Base-by-base conservation (phyloP, 83 land plant genomes). In the Isoetes engelmannii region DNA sequence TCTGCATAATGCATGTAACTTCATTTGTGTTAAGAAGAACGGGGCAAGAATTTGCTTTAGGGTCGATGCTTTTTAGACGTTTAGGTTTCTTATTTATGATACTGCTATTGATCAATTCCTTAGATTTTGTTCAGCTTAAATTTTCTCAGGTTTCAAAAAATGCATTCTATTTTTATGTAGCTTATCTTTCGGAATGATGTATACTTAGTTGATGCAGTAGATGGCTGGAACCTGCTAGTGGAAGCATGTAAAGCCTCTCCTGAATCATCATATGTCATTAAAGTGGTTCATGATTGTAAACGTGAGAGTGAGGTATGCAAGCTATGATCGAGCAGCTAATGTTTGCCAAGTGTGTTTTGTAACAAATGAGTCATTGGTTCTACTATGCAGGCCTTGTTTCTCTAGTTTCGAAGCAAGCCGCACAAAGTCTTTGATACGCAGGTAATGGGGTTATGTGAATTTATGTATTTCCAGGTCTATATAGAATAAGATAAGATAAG, bases 281-380 rank as follows among this genome's bases (percentile, higher is more conserved):
- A 89, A 82, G 89, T 92, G 69, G 83, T 90, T 81, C 97, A 92
- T 72, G 94, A 92, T 67, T 92, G 94, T 81, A 92, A 89, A 77
- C 86, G 90, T 46, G 97, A 92, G 74, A 89, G 91, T 74, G 97
- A 89, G 93, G 97, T 88, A 60, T 45, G 6, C 37, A 28, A 50
- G 63, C 55, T 15, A 12, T 51, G 13, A 12, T 51, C 3, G 3
- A 12, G 55, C 55, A 12, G 15, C 15, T 15, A 12, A 15, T 12
- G 1, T 12, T 51, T 12, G 15, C 3, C 13, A 51, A 12, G 55
- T 58, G 15, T 3, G 41, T 4, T 0, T n/a, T 58, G 1, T 7
- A 1, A n/a, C 15, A 58, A 19, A 28, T 58, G 45, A 44, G 69
- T 49, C 65, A 18, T 78, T 56, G 47, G 48, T 67, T 42, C 61